These are phyloP conservation scores for Sphagnum fallax DNA, from an alignment of 228 moss, liverwort and hornwort genomes.

Conservation along the genomic window DNA sequence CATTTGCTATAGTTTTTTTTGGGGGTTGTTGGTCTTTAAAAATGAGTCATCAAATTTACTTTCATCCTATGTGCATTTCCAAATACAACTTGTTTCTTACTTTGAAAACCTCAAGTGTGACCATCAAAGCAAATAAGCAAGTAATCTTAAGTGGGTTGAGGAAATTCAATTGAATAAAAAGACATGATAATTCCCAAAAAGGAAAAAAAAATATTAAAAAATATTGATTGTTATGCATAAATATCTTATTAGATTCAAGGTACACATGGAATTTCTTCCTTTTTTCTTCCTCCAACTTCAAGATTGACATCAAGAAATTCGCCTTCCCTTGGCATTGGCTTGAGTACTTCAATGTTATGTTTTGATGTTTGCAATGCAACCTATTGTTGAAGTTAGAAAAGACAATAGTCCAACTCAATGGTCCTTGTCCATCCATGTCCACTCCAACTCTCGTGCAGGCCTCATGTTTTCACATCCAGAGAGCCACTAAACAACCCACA, in stretches of 20 bases:
- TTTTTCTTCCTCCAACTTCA: not conserved
- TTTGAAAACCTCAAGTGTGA: constrained; percentile 29
- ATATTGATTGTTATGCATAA: constrained; percentile 46
- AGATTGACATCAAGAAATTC: not conserved
- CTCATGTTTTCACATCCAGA: no score
- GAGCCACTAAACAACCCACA: no score
- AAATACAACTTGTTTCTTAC: constrained; percentile 38
- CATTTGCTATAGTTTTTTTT: no score
- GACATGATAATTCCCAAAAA: constrained; percentile 14
- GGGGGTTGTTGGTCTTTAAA: constrained; percentile 20
- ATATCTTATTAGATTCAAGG: constrained; percentile 37
- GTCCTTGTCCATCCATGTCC: no score
- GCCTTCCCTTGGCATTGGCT: no score
- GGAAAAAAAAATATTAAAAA: constrained; percentile 41
- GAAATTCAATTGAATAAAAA: constrained; percentile 9
- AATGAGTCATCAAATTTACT: constrained; percentile 13
- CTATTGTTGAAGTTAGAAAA: constrained; percentile 18
- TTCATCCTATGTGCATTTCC: constrained; percentile 49
- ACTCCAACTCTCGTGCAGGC: no score
- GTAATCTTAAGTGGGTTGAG: constrained; percentile 2
- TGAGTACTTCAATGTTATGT: no score
- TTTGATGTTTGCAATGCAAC: constrained; percentile 14
- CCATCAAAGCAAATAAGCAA: constrained; percentile 15
- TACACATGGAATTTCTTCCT: constrained; percentile 2
- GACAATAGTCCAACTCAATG: not conserved